Evolutionary conservation across 2,329 filamentous ascomycete species (phyloP).

Genomic region (Botryotinia narcissicola): DNA sequence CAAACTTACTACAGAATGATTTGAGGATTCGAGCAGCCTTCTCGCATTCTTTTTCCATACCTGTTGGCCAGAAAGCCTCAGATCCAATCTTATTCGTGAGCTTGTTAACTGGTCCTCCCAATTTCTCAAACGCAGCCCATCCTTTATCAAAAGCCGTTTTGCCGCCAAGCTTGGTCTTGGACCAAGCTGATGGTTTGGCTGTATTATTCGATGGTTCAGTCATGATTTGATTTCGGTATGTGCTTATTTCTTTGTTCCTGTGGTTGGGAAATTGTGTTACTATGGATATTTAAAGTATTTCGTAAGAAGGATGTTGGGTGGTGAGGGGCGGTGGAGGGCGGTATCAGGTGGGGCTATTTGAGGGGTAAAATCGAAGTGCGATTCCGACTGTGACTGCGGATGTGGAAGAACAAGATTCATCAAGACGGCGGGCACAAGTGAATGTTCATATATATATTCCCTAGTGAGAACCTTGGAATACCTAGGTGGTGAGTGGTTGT

Average conservation of each 20-base stretch:
- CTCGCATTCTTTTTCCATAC: constrained; percentile 83
- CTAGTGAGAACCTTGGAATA: not conserved
- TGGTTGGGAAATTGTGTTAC: not conserved
- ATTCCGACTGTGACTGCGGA: not conserved
- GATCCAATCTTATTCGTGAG: constrained; percentile 77
- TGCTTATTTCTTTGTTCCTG: not conserved
- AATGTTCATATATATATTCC: not conserved
- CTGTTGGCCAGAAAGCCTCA: constrained; percentile 83
- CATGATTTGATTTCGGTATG: not conserved
- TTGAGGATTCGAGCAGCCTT: constrained; percentile 87
- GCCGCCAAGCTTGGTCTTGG: constrained; percentile 18
- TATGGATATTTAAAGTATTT: not conserved
- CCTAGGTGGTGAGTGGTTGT: too few species aligned
- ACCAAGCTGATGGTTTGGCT: constrained; percentile 14
- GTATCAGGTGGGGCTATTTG: not conserved
- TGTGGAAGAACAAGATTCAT: not conserved
- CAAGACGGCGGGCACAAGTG: not conserved
- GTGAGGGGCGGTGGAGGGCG: not conserved
- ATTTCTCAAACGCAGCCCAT: constrained; percentile 21
- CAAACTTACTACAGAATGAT: constrained; percentile 77
- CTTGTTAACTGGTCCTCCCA: constrained; percentile 72
- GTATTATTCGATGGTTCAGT: not conserved
- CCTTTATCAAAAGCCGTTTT: constrained; percentile 23
- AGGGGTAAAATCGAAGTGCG: not conserved
- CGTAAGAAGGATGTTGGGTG: not conserved